Evolutionary conservation across 2,329 filamentous ascomycete genomes (phyloP).

Genomic region (Talaromyces amestolkiae): DNA sequence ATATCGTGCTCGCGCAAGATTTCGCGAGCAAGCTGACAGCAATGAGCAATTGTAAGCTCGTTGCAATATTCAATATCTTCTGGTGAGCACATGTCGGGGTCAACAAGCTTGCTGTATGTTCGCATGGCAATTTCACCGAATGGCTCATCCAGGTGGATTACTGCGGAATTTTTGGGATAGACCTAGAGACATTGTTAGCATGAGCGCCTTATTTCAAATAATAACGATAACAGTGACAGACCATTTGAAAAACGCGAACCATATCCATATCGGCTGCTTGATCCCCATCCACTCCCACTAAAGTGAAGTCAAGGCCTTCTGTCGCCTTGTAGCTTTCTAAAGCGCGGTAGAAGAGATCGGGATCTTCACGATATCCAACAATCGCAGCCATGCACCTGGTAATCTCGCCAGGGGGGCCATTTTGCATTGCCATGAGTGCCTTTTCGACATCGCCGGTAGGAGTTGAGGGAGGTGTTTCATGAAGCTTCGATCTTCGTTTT

Average conservation of each 20-base stretch:
- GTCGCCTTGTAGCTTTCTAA: slow-evolving; percentile 31
- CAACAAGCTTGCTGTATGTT: slow-evolving; percentile 16
- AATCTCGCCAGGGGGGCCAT: slow-evolving; percentile 6
- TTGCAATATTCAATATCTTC: slow-evolving; percentile 20
- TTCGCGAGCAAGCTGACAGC: slow-evolving; percentile 25
- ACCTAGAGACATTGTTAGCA: slow-evolving; percentile 20
- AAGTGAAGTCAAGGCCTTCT: slow-evolving; percentile 26
- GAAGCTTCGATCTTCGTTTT: slow-evolving; percentile 23
- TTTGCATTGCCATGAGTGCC: slow-evolving; percentile 19
- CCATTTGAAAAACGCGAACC: slow-evolving; percentile 27
- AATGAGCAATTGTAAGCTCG: slow-evolving; percentile 25
- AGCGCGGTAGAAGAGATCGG: slow-evolving; percentile 27
- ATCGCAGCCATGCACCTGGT: slow-evolving; percentile 29
- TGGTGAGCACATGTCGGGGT: slow-evolving; percentile 1
- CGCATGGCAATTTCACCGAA: slow-evolving; percentile 28
- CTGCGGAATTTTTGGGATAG: slow-evolving; percentile 24
- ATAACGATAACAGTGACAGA: background rate
- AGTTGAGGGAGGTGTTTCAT: slow-evolving; percentile 16
- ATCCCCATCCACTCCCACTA: slow-evolving; percentile 33
- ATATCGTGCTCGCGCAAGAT: slow-evolving; percentile 24
- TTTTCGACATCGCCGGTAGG: slow-evolving; percentile 17
- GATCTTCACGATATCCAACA: slow-evolving; percentile 35
- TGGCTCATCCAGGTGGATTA: slow-evolving; percentile 28
- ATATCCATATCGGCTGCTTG: slow-evolving; percentile 31
- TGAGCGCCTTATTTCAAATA: background rate